These are phyloP conservation scores for Neurospora pannonica DNA, from an alignment of 495 filamentous ascomycete species.

Conservation along the genomic window DNA sequence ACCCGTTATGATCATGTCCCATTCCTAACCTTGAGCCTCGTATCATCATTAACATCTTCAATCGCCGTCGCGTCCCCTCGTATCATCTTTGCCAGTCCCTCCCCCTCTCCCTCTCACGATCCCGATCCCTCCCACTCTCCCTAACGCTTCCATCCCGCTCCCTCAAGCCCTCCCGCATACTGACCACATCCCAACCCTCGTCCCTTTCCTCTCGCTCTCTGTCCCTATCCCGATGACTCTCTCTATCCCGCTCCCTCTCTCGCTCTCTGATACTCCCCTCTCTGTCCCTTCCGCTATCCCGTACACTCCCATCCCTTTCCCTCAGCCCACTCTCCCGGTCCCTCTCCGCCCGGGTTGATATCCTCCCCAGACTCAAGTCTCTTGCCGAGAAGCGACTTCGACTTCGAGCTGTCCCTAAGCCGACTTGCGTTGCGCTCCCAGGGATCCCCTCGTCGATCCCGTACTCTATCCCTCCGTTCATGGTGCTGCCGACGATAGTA, in stretches of 20 bases:
- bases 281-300: background rate
- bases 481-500: background rate
- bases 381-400: background rate
- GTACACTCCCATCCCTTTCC: background rate
- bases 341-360: background rate
- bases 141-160: background rate
- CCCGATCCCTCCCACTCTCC: background rate
- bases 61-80: background rate
- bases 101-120: background rate
- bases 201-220: background rate
- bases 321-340: background rate
- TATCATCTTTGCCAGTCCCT: background rate
- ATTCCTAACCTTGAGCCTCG: background rate
- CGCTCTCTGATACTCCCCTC: background rate
- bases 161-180: background rate
- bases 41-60: background rate
- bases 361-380: background rate
- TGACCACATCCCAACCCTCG: background rate
- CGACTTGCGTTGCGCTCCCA: background rate
- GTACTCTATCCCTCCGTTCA: background rate
- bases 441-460: background rate
- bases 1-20: background rate
- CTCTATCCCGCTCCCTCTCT: background rate
- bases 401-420: background rate
- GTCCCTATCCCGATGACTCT: background rate